phyloP scores from a whole-genome alignment of 2,329 filamentous ascomycete genomes.

The Colletotrichum nymphaeae region DNA sequence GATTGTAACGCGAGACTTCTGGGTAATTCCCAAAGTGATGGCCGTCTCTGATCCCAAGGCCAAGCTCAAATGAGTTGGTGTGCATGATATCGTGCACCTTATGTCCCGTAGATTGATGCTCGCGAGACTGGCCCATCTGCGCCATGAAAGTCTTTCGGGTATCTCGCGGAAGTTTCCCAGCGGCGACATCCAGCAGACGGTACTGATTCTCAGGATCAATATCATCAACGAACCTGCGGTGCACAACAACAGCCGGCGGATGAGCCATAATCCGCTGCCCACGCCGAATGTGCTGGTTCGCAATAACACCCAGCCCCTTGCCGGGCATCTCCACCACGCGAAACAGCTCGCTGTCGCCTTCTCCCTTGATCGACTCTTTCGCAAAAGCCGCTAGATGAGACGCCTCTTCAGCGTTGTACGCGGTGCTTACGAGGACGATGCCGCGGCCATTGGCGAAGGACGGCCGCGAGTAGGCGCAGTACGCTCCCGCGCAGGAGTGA shows the following conservation, averaged over 20 bases:
- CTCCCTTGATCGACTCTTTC: neutral
- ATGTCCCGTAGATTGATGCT: conserved; percentile 36
- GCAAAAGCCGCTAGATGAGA: conserved; percentile 21
- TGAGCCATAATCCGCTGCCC: conserved; percentile 47
- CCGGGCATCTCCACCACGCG: conserved; percentile 39
- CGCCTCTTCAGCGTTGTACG: conserved; percentile 33
- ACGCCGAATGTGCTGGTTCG: conserved; percentile 42
- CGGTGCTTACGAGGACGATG: conserved; percentile 51
- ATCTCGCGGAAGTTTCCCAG: conserved; percentile 40
- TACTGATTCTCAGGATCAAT: conserved; percentile 39
- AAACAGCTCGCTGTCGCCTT: conserved; percentile 14
- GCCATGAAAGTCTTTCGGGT: conserved; percentile 38
- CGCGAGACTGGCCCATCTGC: conserved; percentile 40
- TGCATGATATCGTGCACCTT: conserved; percentile 44
- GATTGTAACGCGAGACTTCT: conserved; percentile 44
- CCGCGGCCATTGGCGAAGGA: conserved; percentile 50
- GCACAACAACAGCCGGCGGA: conserved; percentile 44
- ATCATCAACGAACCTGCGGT: conserved; percentile 38
- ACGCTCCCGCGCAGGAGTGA: conserved; percentile 30
- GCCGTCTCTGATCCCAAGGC: conserved; percentile 33
- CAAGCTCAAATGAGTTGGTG: conserved; percentile 48
- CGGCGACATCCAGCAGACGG: conserved; percentile 41
- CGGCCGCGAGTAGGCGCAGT: conserved; percentile 49
- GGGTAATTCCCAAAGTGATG: conserved; percentile 41
- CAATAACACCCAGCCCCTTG: conserved; percentile 46